Percentiles rank a stretch among this genome's conserved stretches.
phyloP scores from a whole-genome alignment of 441 rosid genomes.

The Erodium trifolium region DNA sequence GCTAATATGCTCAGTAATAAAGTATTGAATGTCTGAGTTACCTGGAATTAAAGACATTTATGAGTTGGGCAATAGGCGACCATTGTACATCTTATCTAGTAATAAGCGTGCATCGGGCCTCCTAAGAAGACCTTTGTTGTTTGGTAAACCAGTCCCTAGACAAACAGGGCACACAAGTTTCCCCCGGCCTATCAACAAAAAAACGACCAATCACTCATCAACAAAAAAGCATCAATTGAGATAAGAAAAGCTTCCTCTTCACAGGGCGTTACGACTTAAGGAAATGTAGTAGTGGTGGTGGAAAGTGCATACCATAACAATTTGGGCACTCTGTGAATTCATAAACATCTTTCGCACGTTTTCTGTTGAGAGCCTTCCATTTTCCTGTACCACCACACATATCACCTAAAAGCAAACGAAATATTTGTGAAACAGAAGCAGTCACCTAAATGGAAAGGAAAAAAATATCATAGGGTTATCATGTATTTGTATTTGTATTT shows the following conservation, averaged over 20 bases:
- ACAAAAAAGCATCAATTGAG: background rate
- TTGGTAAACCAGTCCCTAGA: slow-evolving; percentile 83
- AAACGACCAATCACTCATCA: slow-evolving; percentile 1
- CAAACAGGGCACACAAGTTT: slow-evolving; percentile 91
- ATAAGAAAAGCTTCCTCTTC: background rate
- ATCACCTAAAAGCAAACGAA: slow-evolving; percentile 52
- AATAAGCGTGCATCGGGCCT: slow-evolving; percentile 78
- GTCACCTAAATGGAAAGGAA: background rate
- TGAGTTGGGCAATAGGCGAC: slow-evolving; percentile 67
- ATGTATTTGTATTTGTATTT: too few species aligned
- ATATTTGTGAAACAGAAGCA: background rate
- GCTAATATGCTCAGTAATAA: background rate
- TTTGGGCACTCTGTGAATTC: background rate
- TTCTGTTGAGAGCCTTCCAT: slow-evolving; percentile 94
- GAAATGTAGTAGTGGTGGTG: background rate
- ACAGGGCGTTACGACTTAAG: background rate
- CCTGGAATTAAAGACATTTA: slow-evolving; percentile 24
- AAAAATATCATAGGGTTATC: too few species aligned
- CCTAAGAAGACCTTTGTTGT: slow-evolving; percentile 87
- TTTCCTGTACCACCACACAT: slow-evolving; percentile 99
- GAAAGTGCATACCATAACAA: slow-evolving; percentile 2
- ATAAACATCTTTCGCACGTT: slow-evolving; percentile 72
- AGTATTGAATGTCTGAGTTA: background rate
- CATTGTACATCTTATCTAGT: slow-evolving; percentile 91
- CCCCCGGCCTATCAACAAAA: slow-evolving; percentile 61